phyloP scores from a whole-genome alignment of 768 basidiomycete genomes.

The Stropharia rugosoannulata region DNA sequence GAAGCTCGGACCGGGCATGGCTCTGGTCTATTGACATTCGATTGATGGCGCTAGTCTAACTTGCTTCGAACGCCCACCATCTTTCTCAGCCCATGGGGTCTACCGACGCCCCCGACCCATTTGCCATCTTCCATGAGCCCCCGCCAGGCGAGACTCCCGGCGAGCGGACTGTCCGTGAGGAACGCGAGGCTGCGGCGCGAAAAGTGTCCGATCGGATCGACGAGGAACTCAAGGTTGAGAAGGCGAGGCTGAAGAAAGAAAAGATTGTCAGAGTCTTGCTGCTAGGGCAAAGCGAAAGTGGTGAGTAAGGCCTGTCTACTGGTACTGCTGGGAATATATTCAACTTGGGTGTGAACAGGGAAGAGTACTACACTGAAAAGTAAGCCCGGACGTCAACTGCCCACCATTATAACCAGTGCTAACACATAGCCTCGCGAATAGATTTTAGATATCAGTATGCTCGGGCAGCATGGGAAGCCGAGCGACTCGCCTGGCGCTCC shows the following conservation, averaged over 20 bases:
- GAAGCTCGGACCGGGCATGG: too few species aligned
- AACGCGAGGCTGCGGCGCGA: conserved; percentile 50
- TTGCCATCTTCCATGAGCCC: conserved; percentile 53
- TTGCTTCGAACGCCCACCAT: too few species aligned
- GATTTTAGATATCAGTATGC: conserved; percentile 74
- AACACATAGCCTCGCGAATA: conserved; percentile 19
- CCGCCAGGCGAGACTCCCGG: conserved; percentile 55
- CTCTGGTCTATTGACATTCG: too few species aligned
- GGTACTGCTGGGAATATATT: background rate
- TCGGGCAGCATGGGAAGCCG: conserved; percentile 56
- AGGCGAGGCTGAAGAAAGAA: conserved; percentile 43
- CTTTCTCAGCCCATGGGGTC: conserved; percentile 14
- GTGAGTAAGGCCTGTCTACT: conserved; percentile 27
- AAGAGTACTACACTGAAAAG: conserved; percentile 65
- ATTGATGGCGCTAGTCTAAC: too few species aligned
- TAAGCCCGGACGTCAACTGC: conserved; percentile 20
- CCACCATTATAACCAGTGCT: background rate
- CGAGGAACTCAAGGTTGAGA: conserved; percentile 49
- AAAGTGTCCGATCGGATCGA: conserved; percentile 59
- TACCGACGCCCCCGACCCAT: conserved; percentile 45
- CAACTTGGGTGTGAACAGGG: conserved; percentile 26
- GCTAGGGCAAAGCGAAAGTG: conserved; percentile 62
- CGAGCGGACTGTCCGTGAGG: conserved; percentile 39
- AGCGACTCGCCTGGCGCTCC: conserved; percentile 70
- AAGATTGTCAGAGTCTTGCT: conserved; percentile 49